Evolutionary conservation across 208 protist species (phyloP).

Genomic region (Vickermania ingenoplastis): DNA sequence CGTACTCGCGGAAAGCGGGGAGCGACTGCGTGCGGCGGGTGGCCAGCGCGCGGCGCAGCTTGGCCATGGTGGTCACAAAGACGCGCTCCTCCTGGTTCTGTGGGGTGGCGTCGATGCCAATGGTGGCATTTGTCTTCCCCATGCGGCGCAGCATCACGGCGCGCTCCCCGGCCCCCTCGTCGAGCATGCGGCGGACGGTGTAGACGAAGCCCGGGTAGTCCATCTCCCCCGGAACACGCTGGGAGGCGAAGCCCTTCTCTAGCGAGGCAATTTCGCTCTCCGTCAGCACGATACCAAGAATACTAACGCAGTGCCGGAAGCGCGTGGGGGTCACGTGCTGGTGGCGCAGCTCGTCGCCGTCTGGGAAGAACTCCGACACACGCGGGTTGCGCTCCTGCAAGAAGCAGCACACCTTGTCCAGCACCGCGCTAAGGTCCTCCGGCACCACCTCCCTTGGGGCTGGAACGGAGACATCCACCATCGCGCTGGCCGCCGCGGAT

Average conservation of each 20-base stretch:
- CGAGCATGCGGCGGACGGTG: conserved; percentile 38
- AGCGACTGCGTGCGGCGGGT: conserved; percentile 41
- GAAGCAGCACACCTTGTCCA: conserved; percentile 47
- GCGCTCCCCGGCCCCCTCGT: conserved; percentile 30
- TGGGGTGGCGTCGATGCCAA: not conserved
- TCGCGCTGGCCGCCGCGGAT: not conserved
- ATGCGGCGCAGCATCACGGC: conserved; percentile 37
- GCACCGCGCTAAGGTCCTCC: conserved; percentile 32
- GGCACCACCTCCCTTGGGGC: not conserved
- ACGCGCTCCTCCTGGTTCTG: conserved; percentile 9
- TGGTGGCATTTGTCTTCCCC: conserved; percentile 8
- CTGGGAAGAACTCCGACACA: conserved; percentile 71
- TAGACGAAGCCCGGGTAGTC: conserved; percentile 63
- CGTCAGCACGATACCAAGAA: conserved; percentile 56
- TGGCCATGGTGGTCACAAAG: conserved; percentile 26
- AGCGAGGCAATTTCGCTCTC: conserved; percentile 42
- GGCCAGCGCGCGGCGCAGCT: conserved; percentile 36
- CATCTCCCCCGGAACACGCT: conserved; percentile 15
- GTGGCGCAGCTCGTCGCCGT: conserved; percentile 79
- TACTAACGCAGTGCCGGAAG: conserved; percentile 66
- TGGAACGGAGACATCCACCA: conserved; percentile 9
- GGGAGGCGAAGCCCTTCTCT: conserved; percentile 36
- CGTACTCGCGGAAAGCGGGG: conserved; percentile 72
- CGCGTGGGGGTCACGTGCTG: conserved; percentile 58
- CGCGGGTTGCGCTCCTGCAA: conserved; percentile 60